phyloP scores from a whole-genome alignment of 768 basidiomycete species.

The Agaricus subrufescens region DNA sequence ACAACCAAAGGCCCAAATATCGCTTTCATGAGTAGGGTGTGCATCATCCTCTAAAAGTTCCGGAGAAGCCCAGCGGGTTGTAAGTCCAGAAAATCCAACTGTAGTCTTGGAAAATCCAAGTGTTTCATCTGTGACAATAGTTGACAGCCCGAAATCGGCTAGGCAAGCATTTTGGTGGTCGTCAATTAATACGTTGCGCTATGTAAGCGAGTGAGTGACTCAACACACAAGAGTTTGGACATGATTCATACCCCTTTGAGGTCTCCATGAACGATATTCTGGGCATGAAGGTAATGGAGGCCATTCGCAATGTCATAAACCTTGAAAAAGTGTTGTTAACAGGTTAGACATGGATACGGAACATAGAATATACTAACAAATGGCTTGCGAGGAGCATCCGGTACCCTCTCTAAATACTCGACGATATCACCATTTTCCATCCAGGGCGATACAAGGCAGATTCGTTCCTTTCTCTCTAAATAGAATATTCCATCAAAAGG shows the following conservation, averaged over 20 bases:
- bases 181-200: neutral
- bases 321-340: conserved; percentile 18
- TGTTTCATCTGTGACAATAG: neutral
- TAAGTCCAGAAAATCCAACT: neutral
- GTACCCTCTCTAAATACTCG: conserved; percentile 1
- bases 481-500: conserved; percentile 9
- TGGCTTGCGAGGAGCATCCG: neutral
- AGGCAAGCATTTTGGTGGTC: conserved; percentile 4
- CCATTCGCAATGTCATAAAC: conserved; percentile 8
- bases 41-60: conserved; percentile 23
- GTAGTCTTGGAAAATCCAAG: neutral
- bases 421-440: conserved; percentile 12
- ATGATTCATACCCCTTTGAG: conserved; percentile 10
- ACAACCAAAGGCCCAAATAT: conserved; percentile 14
- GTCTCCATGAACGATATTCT: conserved; percentile 13
- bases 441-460: conserved; percentile 13
- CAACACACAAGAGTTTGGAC: no score
- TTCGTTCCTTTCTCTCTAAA: neutral
- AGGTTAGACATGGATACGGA: neutral
- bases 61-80: conserved; percentile 14
- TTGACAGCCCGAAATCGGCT: conserved; percentile 11
- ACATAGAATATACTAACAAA: neutral
- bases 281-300: conserved; percentile 9
- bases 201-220: neutral
- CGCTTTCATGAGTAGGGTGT: conserved; percentile 7